Evolutionary conservation across 768 basidiomycete species (phyloP).

Genomic region (Auricularia heimuer): DNA sequence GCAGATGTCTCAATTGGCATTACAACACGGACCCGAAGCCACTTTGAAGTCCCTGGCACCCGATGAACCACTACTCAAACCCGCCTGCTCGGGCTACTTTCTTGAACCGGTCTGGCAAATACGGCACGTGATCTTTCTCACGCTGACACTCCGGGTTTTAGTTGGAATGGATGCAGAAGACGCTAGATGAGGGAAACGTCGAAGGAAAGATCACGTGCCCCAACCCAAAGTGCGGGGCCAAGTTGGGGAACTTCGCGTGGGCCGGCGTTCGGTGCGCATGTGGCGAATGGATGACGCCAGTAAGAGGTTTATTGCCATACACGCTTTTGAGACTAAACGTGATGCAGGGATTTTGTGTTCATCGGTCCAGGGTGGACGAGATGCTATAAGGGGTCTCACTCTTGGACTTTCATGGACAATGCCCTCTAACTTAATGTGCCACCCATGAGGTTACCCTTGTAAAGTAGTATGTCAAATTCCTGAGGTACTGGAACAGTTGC

Average conservation of each 20-base stretch:
- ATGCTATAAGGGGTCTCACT: conserved; percentile 20
- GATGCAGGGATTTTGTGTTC: conserved; percentile 40
- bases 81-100: conserved; percentile 93
- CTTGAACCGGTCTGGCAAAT: conserved; percentile 72
- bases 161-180: conserved; percentile 96
- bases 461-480: no score
- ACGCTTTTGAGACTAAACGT: not conserved
- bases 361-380: conserved; percentile 46
- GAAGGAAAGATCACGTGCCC: conserved; percentile 90
- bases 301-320: conserved; percentile 27
- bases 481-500: no score
- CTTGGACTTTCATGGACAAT: no score
- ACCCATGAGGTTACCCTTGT: no score
- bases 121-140: not conserved
- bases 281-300: conserved; percentile 86
- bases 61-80: conserved; percentile 39
- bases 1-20: no score
- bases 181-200: conserved; percentile 63
- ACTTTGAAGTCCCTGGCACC: conserved; percentile 14
- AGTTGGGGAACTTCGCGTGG: conserved; percentile 97
- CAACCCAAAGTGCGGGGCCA: conserved; percentile 79
- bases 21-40: no score
- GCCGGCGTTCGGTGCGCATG: conserved; percentile 88
- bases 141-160: conserved; percentile 17
- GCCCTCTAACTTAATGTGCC: no score